Base-by-base conservation (phyloP, 2,329 filamentous ascomycete species). In the Curvularia sp. region DNA sequence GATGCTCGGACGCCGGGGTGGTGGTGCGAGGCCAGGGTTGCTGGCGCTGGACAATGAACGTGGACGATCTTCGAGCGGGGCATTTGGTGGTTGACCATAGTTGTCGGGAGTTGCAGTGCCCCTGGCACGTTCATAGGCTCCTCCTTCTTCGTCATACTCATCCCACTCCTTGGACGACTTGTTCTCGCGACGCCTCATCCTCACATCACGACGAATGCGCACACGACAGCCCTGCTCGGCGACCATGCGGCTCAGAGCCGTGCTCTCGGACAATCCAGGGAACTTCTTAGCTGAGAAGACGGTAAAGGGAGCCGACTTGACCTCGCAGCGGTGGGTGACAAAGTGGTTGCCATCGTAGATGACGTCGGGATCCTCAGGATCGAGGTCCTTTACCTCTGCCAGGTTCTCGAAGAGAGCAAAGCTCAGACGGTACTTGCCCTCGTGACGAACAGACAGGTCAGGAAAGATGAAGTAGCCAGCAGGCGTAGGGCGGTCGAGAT, bases 241-340 rank as follows among this genome's bases (percentile, higher is more conserved):
- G 43, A 99, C 93, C 35, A 92, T 90, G 62, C 93, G 90, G 79
- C 93, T 97, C 49, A 98, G 83, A 12, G 86, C 82, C 0, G 95
- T 99, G 80, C 93, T 97, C 77, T 95, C 92, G 44, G 91, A 89
- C 58, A 98, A 82, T 18, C 94, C 95, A 15, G 95, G 95, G 80
- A 99, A 99, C 81, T 97, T 98, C 88, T 98, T 99, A 51, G 95
- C 95, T 69, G 93, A 97, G 81, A 86, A 98, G 42, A 98, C 95
- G 49, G 87, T 88, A 77, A 99, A 98, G 0, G 91, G 88, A 12
- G 85, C 80, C 0, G 95, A 96, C 82, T 94, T 93, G 70, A 97
- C 90, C 77, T 97, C 92, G 80, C 97, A 86, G 53, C 93, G 86
- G 80, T 92, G 94, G 72, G 93, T 89, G 63, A 96, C 91, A 58